Base-by-base conservation (phyloP, 2,329 filamentous ascomycete genomes). In the Ophiostoma ulmi region DNA sequence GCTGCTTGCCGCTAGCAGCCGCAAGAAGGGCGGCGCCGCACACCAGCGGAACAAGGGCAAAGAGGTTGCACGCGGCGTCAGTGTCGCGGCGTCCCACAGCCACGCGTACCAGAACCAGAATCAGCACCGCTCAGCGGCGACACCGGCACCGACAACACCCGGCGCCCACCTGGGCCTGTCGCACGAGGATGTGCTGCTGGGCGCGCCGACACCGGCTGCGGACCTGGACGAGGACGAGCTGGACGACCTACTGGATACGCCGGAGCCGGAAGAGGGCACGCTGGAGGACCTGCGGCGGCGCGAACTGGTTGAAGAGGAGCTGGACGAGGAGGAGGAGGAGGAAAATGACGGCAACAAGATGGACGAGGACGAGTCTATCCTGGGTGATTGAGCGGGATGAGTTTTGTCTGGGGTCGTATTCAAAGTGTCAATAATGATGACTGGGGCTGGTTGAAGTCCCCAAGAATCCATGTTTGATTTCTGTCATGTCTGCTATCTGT, bases 241-340 rank as follows among this genome's bases (percentile, higher is more conserved):
- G 55, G 73, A 75, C 14, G 76, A 81, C 69, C 78, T 82, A 26
- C 82, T 84, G 52, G 82, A 83, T 70, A 83, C 52, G 80, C 83
- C 72, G 0, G 85, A 86, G 72, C 83, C 82, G 0, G 87, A 87
- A 73, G 87, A 89, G 75, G 87, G 86, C 68, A 87, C 86, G 3
- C 79, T 78, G 14, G 87, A 88, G 75, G 87, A 89, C 75, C 78
- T 88, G 41, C 80, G 83, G 38, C 80, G 83, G 70, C 80, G 85
- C 69, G 87, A 86, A 75, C 77, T 88, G 70, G 73, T 88, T 35
- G 86, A 86, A 6, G 84, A 86, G 70, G 78, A 77, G 5, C 78
- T 80, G 52, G 78, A 80, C 7, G 82, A 82, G 22, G 79, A 80
- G 3, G 80, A 82, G 4, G 80, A 80, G 17, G 80, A 79, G 0